Conservation (phyloP, 495 filamentous ascomycete genomes). For the Lasiosphaeria ovina region DNA sequence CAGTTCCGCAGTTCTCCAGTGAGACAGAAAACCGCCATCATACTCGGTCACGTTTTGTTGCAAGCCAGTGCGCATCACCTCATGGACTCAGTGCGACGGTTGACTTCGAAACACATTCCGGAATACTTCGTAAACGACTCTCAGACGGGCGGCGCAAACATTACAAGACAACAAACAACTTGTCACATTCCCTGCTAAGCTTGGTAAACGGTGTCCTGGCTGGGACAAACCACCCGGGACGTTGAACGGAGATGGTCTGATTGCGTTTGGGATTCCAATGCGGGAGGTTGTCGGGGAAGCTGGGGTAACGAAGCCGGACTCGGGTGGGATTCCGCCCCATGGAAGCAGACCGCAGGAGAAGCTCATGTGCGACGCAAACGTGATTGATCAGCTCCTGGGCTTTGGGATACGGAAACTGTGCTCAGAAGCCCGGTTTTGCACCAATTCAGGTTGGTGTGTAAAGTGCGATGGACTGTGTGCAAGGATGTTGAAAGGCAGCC, state of each 20-base stretch:
- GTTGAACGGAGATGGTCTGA: background rate
- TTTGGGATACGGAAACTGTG: background rate
- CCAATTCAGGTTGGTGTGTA: background rate
- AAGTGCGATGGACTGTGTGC: background rate
- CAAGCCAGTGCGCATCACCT: too few species aligned
- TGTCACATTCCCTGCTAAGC: background rate
- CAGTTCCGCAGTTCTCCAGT: too few species aligned
- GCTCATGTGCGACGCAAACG: too few species aligned
- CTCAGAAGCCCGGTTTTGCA: background rate
- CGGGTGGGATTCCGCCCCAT: background rate
- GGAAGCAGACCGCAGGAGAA: too few species aligned
- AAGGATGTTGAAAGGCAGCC: conserved; percentile 1
- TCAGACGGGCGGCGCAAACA: background rate
- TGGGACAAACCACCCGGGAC: background rate
- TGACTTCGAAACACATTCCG: too few species aligned
- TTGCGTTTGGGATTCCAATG: conserved; percentile 3
- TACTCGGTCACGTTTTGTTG: too few species aligned
- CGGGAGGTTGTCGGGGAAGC: conserved; percentile 12
- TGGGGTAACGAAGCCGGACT: conserved; percentile 11
- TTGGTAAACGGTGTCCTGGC: background rate
- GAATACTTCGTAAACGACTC: too few species aligned
- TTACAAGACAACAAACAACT: conserved; percentile 3
- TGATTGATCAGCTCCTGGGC: background rate
- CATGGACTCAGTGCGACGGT: too few species aligned
- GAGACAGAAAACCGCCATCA: too few species aligned